phyloP scores from a whole-genome alignment of 202 grass and related monocot species.

The Schoenoplectus tabernaemontani region DNA sequence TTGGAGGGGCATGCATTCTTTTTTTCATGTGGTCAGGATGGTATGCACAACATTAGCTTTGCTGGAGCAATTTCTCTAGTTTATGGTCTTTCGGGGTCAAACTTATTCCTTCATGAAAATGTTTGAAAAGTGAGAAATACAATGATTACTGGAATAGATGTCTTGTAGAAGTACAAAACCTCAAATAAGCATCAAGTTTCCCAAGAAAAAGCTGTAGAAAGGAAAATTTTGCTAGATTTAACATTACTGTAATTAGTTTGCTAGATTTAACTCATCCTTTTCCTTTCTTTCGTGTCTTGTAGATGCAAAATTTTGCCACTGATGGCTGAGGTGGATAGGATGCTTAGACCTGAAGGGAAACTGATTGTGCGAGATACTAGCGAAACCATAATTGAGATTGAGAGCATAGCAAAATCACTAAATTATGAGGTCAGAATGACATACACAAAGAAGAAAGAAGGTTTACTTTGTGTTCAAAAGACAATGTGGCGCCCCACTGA shows the following conservation, averaged over 20 bases:
- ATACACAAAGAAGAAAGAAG: slow-evolving; percentile 51
- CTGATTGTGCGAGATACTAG: slow-evolving; percentile 66
- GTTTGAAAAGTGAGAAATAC: background rate
- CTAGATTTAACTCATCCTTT: background rate
- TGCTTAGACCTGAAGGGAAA: slow-evolving; percentile 69
- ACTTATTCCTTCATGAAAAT: background rate
- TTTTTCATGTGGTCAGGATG: background rate
- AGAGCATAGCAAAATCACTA: slow-evolving; percentile 61
- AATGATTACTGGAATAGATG: background rate
- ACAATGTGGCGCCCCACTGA: slow-evolving; percentile 73
- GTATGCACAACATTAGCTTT: background rate
- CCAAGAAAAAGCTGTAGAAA: background rate
- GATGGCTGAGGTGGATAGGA: slow-evolving; percentile 77
- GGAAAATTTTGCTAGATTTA: background rate
- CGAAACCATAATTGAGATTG: slow-evolving; percentile 56
- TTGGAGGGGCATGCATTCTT: background rate
- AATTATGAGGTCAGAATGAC: slow-evolving; percentile 78
- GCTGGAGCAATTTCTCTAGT: background rate
- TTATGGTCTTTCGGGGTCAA: background rate
- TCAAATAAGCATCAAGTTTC: background rate
- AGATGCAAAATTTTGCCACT: slow-evolving; percentile 69
- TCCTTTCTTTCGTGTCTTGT: background rate
- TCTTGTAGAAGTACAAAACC: background rate
- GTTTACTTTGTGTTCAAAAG: slow-evolving; percentile 76
- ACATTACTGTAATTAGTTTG: background rate